Evolutionary conservation across 768 basidiomycete species (phyloP).

Genomic region (Chlorophyllum brunneum): DNA sequence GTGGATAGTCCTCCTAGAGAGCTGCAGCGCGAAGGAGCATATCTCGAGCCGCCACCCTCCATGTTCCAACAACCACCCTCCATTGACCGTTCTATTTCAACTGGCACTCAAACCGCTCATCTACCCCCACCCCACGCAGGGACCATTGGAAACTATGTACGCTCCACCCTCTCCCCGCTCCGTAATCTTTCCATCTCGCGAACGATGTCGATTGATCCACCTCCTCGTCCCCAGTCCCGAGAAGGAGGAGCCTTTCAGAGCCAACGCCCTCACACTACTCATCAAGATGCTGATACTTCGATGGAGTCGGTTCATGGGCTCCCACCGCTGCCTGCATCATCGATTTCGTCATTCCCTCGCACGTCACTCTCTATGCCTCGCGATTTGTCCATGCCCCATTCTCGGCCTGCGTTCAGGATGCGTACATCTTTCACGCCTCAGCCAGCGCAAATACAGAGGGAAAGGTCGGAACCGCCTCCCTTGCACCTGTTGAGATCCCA

Average conservation of each 20-base stretch:
- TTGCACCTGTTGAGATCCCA: slow-evolving; percentile 57
- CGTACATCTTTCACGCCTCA: slow-evolving; percentile 72
- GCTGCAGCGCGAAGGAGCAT: slow-evolving; percentile 24
- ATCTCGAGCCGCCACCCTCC: slow-evolving; percentile 53
- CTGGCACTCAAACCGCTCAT: slow-evolving; percentile 18
- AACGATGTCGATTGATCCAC: slow-evolving; percentile 75
- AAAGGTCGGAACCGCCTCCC: slow-evolving; percentile 65
- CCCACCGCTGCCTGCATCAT: background rate
- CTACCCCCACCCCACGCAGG: slow-evolving; percentile 23
- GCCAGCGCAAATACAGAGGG: slow-evolving; percentile 34
- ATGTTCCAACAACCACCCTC: slow-evolving; percentile 32
- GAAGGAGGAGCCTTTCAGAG: background rate
- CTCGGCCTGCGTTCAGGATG: slow-evolving; percentile 54
- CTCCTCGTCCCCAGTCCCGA: slow-evolving; percentile 21
- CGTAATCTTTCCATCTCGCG: slow-evolving; percentile 39
- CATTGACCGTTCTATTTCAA: slow-evolving; percentile 24
- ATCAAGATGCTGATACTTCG: slow-evolving; percentile 38
- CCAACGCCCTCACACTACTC: slow-evolving; percentile 13
- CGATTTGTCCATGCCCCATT: slow-evolving; percentile 46
- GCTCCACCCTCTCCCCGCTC: slow-evolving; percentile 43
- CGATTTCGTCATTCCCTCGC: background rate
- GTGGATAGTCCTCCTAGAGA: slow-evolving; percentile 44
- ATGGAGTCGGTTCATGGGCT: slow-evolving; percentile 25
- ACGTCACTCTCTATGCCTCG: slow-evolving; percentile 23
- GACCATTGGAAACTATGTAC: slow-evolving; percentile 22